Evolutionary conservation across 2,329 filamentous ascomycete genomes (phyloP).

Genomic region (Immersiporthe knoxdaviesiana): DNA sequence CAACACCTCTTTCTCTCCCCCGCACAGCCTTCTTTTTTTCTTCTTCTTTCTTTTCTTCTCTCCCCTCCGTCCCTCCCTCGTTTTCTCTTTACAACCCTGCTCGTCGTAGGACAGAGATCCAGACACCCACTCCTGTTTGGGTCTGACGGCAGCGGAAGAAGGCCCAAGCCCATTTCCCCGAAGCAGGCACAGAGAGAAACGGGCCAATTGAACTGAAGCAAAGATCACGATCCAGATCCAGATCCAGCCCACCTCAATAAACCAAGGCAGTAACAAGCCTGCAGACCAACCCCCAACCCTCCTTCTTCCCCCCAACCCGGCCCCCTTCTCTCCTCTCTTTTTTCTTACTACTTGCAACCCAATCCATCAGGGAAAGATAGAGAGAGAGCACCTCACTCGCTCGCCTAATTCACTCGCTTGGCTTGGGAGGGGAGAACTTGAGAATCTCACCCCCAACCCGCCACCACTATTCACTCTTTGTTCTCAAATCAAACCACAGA

Average conservation of each 20-base stretch:
- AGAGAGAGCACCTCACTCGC: neutral
- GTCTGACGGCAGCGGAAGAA: neutral
- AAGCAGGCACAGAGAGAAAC: neutral
- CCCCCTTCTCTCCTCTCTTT: no score
- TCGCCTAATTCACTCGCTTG: slow-evolving; percentile 9
- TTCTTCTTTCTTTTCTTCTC: neutral
- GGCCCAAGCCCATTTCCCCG: neutral
- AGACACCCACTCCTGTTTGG: neutral
- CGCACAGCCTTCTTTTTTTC: neutral
- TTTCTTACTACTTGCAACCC: no score
- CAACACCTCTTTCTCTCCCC: slow-evolving; percentile 17
- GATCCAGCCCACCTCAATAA: slow-evolving; percentile 4
- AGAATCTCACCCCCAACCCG: slow-evolving; percentile 8
- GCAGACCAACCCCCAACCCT: neutral
- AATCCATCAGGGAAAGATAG: neutral
- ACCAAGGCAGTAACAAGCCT: neutral
- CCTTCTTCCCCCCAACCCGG: neutral
- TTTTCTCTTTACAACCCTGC: neutral
- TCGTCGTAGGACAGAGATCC: slow-evolving; percentile 23
- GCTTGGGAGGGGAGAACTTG: neutral
- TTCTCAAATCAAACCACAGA: neutral
- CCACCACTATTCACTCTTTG: slow-evolving; percentile 16
- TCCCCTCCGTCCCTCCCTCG: neutral
- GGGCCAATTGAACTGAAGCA: slow-evolving; percentile 15
- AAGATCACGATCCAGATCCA: neutral